Evolutionary conservation across 306 rosid genomes (phyloP).

Genomic region (Corylus avellana): DNA sequence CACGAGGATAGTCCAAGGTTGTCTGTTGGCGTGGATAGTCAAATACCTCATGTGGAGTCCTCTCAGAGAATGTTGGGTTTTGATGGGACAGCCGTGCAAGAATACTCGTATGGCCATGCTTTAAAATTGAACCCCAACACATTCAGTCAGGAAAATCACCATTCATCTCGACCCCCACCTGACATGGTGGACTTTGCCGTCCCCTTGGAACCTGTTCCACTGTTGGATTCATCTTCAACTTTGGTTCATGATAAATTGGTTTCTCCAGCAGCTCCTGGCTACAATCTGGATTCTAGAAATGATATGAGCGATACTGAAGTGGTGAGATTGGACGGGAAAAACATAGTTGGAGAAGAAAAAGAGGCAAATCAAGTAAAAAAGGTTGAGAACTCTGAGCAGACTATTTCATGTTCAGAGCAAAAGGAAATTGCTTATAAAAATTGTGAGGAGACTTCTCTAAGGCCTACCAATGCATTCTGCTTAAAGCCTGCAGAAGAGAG

Average conservation of each 20-base stretch:
- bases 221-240: conserved; percentile 40
- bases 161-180: conserved; percentile 30
- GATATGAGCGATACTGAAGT: conserved; percentile 30
- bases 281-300: conserved; percentile 26
- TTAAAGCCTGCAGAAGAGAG: conserved; percentile 39
- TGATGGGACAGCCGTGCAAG: conserved; percentile 57
- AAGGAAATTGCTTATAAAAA: conserved; percentile 35
- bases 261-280: conserved; percentile 21
- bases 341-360: conserved; percentile 41
- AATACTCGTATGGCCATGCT: conserved; percentile 52
- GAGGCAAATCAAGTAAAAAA: conserved; percentile 31
- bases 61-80: conserved; percentile 57
- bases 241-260: conserved; percentile 36
- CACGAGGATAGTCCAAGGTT: conserved; percentile 70
- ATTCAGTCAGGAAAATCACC: conserved; percentile 55
- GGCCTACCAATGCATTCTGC: conserved; percentile 32
- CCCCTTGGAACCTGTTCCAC: conserved; percentile 36
- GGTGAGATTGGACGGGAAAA: conserved; percentile 37
- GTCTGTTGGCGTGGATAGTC: conserved; percentile 58
- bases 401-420: conserved; percentile 35
- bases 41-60: conserved; percentile 66
- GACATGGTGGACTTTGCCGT: conserved; percentile 34
- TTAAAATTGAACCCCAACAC: conserved; percentile 43
- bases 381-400: conserved; percentile 39
- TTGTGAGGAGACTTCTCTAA: conserved; percentile 31